Base-by-base conservation (phyloP, 2,329 filamentous ascomycete species). In the Septoria linicola region DNA sequence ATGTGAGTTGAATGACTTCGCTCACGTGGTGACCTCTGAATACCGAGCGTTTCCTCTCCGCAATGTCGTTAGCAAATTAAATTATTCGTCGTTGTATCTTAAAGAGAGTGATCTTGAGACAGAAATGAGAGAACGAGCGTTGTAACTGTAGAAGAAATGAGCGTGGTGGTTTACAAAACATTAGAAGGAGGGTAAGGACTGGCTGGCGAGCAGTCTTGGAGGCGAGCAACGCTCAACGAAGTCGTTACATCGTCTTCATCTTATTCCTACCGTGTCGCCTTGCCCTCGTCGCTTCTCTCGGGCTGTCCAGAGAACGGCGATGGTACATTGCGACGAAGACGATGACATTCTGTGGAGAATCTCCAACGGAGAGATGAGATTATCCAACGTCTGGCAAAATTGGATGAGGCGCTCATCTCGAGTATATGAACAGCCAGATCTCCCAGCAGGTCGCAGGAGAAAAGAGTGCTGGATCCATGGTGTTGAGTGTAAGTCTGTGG, bases 1-100 rank as follows among this genome's bases (percentile, higher is more conserved):
- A 72, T 72, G 69, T 53, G 57, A 57, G 37, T 41, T 35, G 41
- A 42, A 55, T 54, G 32, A 44, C 32, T 25, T 47, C 41, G 8
- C 16, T 49, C 46, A 51, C 41, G 50, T 53, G 50, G 50, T 36
- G 30, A 19, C 27, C 5, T 5, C 7, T 14, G n/a, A n/a, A 10
- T 36, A 3, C 31, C 11, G 13, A 8, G 23, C 23, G 31, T 35
- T 31, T 34, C 21, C 21, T 20, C 20, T 21, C 21, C 19, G 16
- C 14, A 20, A 30, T 35, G 42, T 45, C 42, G 2, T 46, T 30
- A 31, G 23, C 32, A 25, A 21, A 49, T 49, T 49, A 49, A 30
- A 41, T 39, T 47, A 39, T 39, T 25, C 23, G n/a, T 45, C 21
- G 42, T 25, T 40, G 35, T 25, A 42, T 34, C 30, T 49, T 27